Base-by-base conservation (phyloP, 805 yeast genomes). In the Naumovozyma castellii region DNA sequence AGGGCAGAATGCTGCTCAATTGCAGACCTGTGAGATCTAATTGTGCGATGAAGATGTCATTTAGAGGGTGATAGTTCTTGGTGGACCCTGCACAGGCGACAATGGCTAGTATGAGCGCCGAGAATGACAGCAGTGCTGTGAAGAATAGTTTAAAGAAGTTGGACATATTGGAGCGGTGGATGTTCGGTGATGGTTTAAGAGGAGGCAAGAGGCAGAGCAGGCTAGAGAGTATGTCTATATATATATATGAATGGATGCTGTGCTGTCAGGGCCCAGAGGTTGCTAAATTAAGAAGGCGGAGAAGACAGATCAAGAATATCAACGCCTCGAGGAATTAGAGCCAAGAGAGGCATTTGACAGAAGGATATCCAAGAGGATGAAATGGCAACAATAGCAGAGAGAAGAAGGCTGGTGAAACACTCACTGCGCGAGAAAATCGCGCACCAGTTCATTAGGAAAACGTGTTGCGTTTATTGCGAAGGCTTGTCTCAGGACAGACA, bases 51-150 rank as follows among this genome's bases (percentile, higher is more conserved):
- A 71, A 77, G 13, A 74, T 66, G 20, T 66, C 56, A 20, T 67
- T 61, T 14, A 73, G 57, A 2, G 72, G 72, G 2, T 57, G 41
- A 31, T 63, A 63, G 39, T 67, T 64, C 36, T 61, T 58, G 17
- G 71, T 61, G 8, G 75, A 67, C 18, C 83, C 81, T 12, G 76
- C 66, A 47, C 75, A 67, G 16, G 78, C 73, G 13, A 78, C 57
- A 5, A 71, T 50, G 1, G 71, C 62, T 17, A 77, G 60, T 3
- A 70, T 68, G 3, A 75, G 43, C 0, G 81, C 67, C 2, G 67
- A 68, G 17, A 68, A 41, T 18, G 71, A 50, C 6, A 65, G 45
- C 4, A 69, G 15, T 6, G 49, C 50, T 13, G 59, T 48, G 20
- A 49, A 39, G 22, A 51, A 40, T 16, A 58, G 40, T 16, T 47